phyloP scores from a whole-genome alignment of 2,329 filamentous ascomycete genomes.

The Ascomycota sp. region DNA sequence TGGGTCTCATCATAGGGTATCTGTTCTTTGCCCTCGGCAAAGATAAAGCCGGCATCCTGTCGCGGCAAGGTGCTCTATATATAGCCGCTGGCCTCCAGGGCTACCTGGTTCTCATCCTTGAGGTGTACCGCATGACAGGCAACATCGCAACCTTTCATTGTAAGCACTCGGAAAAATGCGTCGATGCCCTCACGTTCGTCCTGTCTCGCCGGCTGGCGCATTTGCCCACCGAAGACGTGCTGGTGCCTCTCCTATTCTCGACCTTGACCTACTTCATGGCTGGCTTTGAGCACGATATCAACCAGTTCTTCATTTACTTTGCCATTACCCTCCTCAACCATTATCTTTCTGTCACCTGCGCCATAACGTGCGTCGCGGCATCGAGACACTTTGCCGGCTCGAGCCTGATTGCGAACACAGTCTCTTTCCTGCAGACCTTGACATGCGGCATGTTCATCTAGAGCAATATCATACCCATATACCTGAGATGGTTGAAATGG shows the following conservation, averaged over 20 bases:
- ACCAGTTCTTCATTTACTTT: conserved; percentile 54
- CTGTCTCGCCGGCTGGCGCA: conserved; percentile 49
- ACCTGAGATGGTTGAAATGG: conserved; percentile 62
- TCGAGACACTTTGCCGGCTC: conserved; percentile 49
- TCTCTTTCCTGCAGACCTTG: conserved; percentile 53
- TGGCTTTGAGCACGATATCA: conserved; percentile 42
- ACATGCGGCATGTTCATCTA: conserved; percentile 63
- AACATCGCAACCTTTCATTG: conserved; percentile 62
- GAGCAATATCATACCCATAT: conserved; percentile 50
- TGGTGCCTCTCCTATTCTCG: conserved; percentile 50
- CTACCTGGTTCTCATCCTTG: conserved; percentile 57
- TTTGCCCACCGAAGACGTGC: conserved; percentile 49
- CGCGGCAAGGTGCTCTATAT: conserved; percentile 52
- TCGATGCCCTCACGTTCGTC: conserved; percentile 48
- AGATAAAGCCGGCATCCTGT: conserved; percentile 51
- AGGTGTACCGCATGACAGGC: conserved; percentile 53
- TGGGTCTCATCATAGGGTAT: conserved; percentile 54
- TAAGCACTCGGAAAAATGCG: conserved; percentile 52
- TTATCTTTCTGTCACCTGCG: conserved; percentile 53
- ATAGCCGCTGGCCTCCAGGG: conserved; percentile 52
- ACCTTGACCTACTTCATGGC: conserved; percentile 62
- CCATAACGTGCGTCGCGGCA: conserved; percentile 44
- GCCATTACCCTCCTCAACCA: conserved; percentile 47
- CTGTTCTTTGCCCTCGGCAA: conserved; percentile 47
- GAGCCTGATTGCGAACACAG: conserved; percentile 51